Evolutionary conservation across 805 yeast species (phyloP).

Genomic region (Wickerhamomyces alni): DNA sequence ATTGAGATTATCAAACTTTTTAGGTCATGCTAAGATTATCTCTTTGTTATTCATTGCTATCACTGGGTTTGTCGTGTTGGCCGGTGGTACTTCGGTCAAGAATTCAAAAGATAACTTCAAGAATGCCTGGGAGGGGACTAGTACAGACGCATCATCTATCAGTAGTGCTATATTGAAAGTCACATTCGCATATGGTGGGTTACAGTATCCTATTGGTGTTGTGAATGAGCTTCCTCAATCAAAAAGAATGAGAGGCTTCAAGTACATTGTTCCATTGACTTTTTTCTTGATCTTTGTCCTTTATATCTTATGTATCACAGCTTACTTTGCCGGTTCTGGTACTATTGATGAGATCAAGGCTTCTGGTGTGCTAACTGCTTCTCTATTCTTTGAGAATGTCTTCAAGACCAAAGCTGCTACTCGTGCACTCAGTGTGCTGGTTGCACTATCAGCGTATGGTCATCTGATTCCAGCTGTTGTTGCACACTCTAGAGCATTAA

Average conservation of each 20-base stretch:
- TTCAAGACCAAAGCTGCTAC: constrained; percentile 33
- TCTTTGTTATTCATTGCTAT: constrained; percentile 29
- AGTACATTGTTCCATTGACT: constrained; percentile 26
- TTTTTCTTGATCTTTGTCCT: constrained; percentile 27
- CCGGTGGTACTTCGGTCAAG: constrained; percentile 29
- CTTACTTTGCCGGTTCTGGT: constrained; percentile 29
- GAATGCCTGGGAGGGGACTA: constrained; percentile 35
- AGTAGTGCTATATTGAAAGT: constrained; percentile 38
- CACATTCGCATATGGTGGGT: constrained; percentile 38
- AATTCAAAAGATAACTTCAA: constrained; percentile 29
- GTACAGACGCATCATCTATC: constrained; percentile 35
- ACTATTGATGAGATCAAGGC: constrained; percentile 22
- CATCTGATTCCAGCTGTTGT: constrained; percentile 43
- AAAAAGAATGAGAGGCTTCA: constrained; percentile 20
- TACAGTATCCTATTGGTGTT: constrained; percentile 33
- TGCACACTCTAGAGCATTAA: constrained; percentile 44
- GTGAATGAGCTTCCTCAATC: constrained; percentile 30
- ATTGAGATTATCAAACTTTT: constrained; percentile 25
- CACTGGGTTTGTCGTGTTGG: constrained; percentile 31
- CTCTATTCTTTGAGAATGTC: constrained; percentile 26
- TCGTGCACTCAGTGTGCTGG: constrained; percentile 40
- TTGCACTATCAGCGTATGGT: constrained; percentile 44
- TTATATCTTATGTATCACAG: constrained; percentile 29
- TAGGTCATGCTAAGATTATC: constrained; percentile 32
- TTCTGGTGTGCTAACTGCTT: constrained; percentile 27